Evolutionary conservation across 176 grass and related monocot species (phyloP).

Genomic region (Puccinellia tenuiflora): DNA sequence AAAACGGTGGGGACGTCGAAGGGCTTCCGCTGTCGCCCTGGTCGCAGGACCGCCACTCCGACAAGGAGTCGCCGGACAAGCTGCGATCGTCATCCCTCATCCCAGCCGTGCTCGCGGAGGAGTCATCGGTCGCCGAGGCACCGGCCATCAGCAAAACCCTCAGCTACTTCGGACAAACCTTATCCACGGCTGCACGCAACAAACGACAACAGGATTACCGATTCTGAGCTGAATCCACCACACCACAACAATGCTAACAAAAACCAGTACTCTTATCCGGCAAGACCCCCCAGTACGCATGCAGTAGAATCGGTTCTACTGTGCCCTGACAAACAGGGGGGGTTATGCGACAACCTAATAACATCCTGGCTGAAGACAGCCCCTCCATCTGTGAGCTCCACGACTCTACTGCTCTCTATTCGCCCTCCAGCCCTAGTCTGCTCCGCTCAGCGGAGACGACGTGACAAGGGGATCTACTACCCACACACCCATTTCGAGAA

Average conservation of each 20-base stretch:
- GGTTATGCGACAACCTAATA: too few relatives aligned
- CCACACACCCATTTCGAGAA: background rate
- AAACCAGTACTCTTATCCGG: background rate
- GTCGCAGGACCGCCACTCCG: slow-evolving; percentile 80
- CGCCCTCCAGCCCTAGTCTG: background rate
- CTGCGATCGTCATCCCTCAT: slow-evolving; percentile 52
- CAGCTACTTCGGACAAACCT: slow-evolving; percentile 17
- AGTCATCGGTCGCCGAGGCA: slow-evolving; percentile 35
- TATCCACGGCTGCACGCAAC: slow-evolving; percentile 42
- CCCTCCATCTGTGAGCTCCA: background rate
- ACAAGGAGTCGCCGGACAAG: slow-evolving; percentile 58
- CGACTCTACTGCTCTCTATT: too few relatives aligned
- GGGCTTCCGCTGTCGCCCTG: slow-evolving; percentile 73
- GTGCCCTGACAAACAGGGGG: background rate
- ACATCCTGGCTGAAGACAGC: too few relatives aligned
- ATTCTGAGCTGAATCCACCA: background rate
- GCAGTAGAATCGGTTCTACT: background rate
- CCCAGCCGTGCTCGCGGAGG: slow-evolving; percentile 42
- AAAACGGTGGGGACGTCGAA: slow-evolving; percentile 79
- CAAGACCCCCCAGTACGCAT: background rate
- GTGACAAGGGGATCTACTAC: background rate
- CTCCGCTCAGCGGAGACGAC: background rate
- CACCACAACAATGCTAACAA: background rate
- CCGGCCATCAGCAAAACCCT: slow-evolving; percentile 35
- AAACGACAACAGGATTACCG: background rate